Conservation (phyloP, 495 filamentous ascomycete genomes). For the Trichoderma asperelloides region DNA sequence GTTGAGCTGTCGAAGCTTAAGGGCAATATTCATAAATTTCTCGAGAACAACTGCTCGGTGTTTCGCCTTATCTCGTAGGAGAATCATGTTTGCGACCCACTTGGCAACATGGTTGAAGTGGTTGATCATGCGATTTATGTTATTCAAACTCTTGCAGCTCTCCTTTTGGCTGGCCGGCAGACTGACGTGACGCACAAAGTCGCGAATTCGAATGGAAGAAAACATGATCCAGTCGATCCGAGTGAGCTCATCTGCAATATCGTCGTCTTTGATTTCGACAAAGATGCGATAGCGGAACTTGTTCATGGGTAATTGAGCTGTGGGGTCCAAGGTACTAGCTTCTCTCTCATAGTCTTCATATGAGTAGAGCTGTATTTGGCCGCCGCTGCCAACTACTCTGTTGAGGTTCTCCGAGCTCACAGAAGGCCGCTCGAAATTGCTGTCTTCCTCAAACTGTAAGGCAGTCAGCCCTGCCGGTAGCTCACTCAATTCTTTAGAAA, state of each 20-base stretch:
- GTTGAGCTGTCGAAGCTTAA: conserved; percentile 81
- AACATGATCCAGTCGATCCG: conserved; percentile 97
- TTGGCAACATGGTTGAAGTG: conserved; percentile 94
- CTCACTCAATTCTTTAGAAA: conserved; percentile 19
- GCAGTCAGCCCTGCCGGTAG: conserved; percentile 35
- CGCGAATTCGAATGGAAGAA: conserved; percentile 87
- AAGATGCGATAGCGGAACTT: conserved; percentile 78
- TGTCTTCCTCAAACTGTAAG: conserved; percentile 36
- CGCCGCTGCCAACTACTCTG: conserved; percentile 6
- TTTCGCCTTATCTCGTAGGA: conserved; percentile 92
- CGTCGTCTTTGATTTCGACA: conserved; percentile 69
- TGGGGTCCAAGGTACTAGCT: conserved; percentile 56
- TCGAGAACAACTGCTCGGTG: conserved; percentile 83
- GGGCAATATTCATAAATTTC: conserved; percentile 83
- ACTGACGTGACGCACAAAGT: conserved; percentile 84
- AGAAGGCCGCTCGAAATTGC: conserved; percentile 33
- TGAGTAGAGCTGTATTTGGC: conserved; percentile 46
- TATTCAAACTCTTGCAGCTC: conserved; percentile 67
- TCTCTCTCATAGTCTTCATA: conserved; percentile 69
- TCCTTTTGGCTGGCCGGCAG: conserved; percentile 62
- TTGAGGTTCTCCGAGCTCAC: conserved; percentile 30
- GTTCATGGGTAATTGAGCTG: conserved; percentile 48
- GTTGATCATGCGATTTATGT: conserved; percentile 87
- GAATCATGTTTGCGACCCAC: conserved; percentile 84
- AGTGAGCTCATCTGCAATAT: conserved; percentile 84